A percentile compares a stretch with the other conserved stretches of the same genome.
phyloP scores from a whole-genome alignment of 208 protist species.

The Leishmania mexicana region DNA sequence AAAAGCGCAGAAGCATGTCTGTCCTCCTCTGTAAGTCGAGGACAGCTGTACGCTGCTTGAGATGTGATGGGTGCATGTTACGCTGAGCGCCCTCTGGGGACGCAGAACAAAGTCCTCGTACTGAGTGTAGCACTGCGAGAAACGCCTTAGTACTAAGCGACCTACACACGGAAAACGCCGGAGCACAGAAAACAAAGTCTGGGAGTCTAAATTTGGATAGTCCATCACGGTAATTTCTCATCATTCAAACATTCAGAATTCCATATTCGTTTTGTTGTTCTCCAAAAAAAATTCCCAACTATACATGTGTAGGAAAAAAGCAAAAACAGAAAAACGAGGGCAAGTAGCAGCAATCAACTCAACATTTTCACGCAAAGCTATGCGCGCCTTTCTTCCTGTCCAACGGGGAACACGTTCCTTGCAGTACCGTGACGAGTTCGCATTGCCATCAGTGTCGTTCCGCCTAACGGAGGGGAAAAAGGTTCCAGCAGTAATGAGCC shows the following conservation, averaged over 20 bases:
- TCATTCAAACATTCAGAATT: too few species aligned
- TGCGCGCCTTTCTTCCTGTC: neutral
- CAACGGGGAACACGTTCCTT: neutral
- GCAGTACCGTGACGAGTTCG: neutral
- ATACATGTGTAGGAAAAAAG: neutral
- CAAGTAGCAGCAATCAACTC: neutral
- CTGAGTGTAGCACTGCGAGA: slow-evolving; percentile 11
- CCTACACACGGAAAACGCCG: slow-evolving; percentile 17
- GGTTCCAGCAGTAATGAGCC: neutral
- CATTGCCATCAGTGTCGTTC: neutral
- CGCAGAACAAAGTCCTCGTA: slow-evolving; percentile 9
- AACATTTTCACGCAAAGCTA: neutral
- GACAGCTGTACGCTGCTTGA: neutral
- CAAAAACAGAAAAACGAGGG: neutral
- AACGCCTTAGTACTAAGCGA: neutral
- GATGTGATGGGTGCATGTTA: slow-evolving; percentile 11
- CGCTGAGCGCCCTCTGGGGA: neutral
- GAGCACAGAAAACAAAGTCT: slow-evolving; percentile 16
- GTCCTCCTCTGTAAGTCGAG: neutral
- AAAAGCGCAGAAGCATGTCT: slow-evolving; percentile 12
- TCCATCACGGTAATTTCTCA: neutral
- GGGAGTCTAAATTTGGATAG: slow-evolving; percentile 14
- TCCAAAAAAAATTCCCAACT: too few species aligned
- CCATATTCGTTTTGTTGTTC: too few species aligned
- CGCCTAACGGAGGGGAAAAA: neutral